These are phyloP conservation scores for Candida germanica DNA, from an alignment of 805 yeast genomes.

Conservation along the genomic window DNA sequence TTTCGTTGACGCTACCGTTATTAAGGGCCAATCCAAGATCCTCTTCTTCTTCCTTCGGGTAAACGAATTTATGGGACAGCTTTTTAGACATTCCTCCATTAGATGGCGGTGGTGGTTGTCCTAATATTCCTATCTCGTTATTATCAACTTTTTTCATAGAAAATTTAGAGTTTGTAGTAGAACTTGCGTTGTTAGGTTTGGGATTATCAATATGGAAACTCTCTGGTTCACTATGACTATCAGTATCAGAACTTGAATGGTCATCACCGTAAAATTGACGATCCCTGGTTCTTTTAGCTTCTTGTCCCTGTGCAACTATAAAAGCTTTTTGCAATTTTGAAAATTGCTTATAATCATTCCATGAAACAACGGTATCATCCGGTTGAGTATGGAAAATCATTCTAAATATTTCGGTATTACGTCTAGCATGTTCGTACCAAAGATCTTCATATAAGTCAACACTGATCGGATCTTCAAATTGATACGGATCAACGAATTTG, in stretches of 20 bases:
- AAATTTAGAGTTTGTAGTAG: constrained; percentile 4
- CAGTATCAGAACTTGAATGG: constrained; percentile 14
- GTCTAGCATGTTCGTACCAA: constrained; percentile 79
- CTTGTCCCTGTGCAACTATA: constrained; percentile 33
- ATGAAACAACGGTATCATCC: constrained; percentile 81
- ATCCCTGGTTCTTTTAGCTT: constrained; percentile 27
- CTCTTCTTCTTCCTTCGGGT: constrained; percentile 4
- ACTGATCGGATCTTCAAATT: constrained; percentile 81
- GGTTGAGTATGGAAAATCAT: constrained; percentile 93
- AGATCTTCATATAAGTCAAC: constrained; percentile 80
- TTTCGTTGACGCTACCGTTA: neutral
- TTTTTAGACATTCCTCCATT: constrained; percentile 2
- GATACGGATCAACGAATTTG: constrained; percentile 77
- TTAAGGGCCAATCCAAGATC: constrained; percentile 1
- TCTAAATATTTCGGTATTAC: constrained; percentile 79
- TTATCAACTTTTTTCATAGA: constrained; percentile 2
- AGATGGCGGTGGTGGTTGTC: constrained; percentile 27
- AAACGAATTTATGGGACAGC: constrained; percentile 6
- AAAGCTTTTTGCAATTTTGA: constrained; percentile 62
- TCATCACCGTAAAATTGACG: constrained; percentile 15
- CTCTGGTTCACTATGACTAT: constrained; percentile 10
- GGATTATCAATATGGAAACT: neutral
- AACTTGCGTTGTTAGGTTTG: neutral
- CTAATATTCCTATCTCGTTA: constrained; percentile 27
- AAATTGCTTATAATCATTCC: constrained; percentile 84